phyloP scores from a whole-genome alignment of 225 moss, liverwort and hornwort genomes.

The Pseudoscleropodium purum region DNA sequence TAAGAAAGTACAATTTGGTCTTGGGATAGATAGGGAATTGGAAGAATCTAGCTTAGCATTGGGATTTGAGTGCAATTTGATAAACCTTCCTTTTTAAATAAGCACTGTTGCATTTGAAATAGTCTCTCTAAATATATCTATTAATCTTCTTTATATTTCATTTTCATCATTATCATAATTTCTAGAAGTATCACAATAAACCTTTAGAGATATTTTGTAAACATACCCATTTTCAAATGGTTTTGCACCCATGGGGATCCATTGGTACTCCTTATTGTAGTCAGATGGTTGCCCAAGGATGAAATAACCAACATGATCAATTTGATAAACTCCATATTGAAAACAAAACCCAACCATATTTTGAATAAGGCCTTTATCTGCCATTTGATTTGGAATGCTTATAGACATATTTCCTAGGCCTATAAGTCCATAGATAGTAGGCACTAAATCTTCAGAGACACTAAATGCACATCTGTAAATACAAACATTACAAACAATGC shows the following conservation, averaged over 20 bases:
- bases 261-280: neutral
- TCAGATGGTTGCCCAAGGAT: neutral
- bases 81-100: neutral
- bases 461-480: neutral
- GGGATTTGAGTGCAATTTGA: neutral
- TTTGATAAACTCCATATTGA: slow-evolving; percentile 6
- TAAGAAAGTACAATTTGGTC: neutral
- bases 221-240: neutral
- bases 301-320: slow-evolving; percentile 7
- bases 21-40: fast-evolving
- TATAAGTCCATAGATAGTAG: neutral
- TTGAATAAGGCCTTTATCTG: neutral
- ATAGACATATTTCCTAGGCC: slow-evolving; percentile 11
- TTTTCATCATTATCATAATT: neutral
- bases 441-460: neutral
- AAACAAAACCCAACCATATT: slow-evolving; percentile 17
- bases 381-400: slow-evolving; percentile 2
- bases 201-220: neutral
- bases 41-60: fast-evolving
- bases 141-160: neutral
- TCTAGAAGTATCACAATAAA: neutral
- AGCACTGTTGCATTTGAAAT: neutral
- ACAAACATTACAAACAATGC: neutral
- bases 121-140: neutral
- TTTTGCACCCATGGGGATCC: slow-evolving; percentile 10